Conservation (phyloP, 2,329 filamentous ascomycete species). For the Beauveria pseudobassiana region DNA sequence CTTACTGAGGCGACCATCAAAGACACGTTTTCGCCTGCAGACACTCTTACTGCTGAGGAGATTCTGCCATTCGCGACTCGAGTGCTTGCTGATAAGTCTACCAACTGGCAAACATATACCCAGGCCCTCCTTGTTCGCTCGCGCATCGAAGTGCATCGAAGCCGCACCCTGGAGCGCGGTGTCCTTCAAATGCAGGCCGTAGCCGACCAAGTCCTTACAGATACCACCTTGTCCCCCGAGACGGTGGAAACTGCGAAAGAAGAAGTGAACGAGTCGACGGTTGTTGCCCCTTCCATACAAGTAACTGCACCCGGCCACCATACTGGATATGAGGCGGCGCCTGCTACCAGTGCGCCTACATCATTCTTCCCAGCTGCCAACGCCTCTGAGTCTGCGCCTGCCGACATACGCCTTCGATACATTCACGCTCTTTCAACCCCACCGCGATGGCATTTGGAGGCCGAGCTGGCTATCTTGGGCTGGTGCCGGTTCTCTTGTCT, state of each 20-base stretch:
- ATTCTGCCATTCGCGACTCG: slow-evolving; percentile 85
- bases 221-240: slow-evolving; percentile 47
- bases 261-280: slow-evolving; percentile 21
- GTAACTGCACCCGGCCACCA: slow-evolving; percentile 31
- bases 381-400: slow-evolving; percentile 68
- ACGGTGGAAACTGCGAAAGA: slow-evolving; percentile 21
- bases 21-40: slow-evolving; percentile 74
- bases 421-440: slow-evolving; percentile 79
- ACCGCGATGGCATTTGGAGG: slow-evolving; percentile 87
- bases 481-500: slow-evolving; percentile 74
- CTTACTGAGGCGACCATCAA: slow-evolving; percentile 82
- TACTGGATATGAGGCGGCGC: slow-evolving; percentile 13
- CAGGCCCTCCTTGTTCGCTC: slow-evolving; percentile 86
- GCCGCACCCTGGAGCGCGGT: slow-evolving; percentile 80
- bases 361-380: slow-evolving; percentile 77
- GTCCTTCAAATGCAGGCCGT: slow-evolving; percentile 90
- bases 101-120: slow-evolving; percentile 97
- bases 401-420: slow-evolving; percentile 69
- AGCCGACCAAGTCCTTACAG: slow-evolving; percentile 88
- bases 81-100: slow-evolving; percentile 79
- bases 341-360: slow-evolving; percentile 42
- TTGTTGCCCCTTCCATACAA: slow-evolving; percentile 37
- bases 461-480: slow-evolving; percentile 95
- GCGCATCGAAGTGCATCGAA: slow-evolving; percentile 79
- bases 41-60: slow-evolving; percentile 87